phyloP scores from a whole-genome alignment of 768 basidiomycete genomes.

The Hypholoma fasciculare region DNA sequence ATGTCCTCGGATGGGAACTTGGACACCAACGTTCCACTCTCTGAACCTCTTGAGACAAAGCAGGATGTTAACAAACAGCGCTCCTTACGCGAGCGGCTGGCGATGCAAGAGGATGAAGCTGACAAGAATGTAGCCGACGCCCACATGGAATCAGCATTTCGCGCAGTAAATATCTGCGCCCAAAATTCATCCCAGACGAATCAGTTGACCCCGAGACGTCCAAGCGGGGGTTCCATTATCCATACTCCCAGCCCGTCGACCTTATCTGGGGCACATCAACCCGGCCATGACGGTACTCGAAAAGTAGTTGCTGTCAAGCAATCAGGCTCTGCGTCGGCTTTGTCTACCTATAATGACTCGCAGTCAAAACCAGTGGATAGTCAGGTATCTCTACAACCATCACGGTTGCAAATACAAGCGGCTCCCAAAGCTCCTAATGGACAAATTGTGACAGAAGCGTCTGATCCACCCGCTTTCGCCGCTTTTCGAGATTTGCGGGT shows the following conservation, averaged over 20 bases:
- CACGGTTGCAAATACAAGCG: not conserved
- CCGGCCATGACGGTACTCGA: too few species aligned
- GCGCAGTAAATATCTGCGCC: not conserved
- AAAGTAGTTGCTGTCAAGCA: too few species aligned
- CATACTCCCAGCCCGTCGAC: not conserved
- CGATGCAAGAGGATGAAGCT: not conserved
- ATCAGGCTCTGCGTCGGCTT: too few species aligned
- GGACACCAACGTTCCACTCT: conserved; percentile 1
- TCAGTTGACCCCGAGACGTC: not conserved
- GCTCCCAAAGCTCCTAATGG: not conserved
- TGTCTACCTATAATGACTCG: not conserved
- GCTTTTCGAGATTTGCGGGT: conserved; percentile 22
- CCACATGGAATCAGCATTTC: not conserved
- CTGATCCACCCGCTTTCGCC: conserved; percentile 6
- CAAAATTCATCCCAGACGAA: not conserved
- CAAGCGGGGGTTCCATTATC: not conserved
- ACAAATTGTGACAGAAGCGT: not conserved
- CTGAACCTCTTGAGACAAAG: not conserved
- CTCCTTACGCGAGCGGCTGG: conserved; percentile 12
- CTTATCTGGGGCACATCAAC: not conserved
- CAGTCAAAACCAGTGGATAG: not conserved
- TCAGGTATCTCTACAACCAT: not conserved
- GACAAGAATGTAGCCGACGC: not conserved
- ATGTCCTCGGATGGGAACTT: conserved; percentile 7
- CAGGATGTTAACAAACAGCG: not conserved